Percentiles rank a stretch among this genome's conserved stretches.
Conservation (phyloP, 306 rosid genomes). For the Cucurbita moschata region DNA sequence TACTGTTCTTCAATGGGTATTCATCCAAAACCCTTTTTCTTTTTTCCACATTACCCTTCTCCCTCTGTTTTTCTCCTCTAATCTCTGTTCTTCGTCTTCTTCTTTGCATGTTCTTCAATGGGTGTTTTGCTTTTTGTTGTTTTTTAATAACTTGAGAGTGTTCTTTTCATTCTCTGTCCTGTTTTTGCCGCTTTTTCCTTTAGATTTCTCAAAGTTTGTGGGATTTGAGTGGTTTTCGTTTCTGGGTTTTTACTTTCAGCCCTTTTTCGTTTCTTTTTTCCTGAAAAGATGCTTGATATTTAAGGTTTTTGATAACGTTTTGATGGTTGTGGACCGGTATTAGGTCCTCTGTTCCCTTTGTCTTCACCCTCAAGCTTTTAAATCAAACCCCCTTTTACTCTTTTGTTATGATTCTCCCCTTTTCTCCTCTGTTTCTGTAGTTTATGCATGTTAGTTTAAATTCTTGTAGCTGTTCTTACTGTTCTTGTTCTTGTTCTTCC, state of each 20-base stretch:
- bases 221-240: not conserved
- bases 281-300: slow-evolving; percentile 6
- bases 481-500: not conserved
- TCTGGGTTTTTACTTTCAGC: not conserved
- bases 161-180: not conserved
- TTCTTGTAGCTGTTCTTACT: not conserved
- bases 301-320: slow-evolving; percentile 5
- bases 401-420: slow-evolving; percentile 12
- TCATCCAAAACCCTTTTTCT: not conserved
- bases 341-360: not conserved
- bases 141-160: not conserved
- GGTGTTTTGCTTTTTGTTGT: not conserved
- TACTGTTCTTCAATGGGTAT: not conserved
- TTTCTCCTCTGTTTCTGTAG: not conserved
- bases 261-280: not conserved
- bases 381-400: slow-evolving; percentile 12
- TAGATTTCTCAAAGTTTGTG: slow-evolving; percentile 4
- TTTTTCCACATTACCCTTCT: not conserved
- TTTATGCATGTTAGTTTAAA: not conserved
- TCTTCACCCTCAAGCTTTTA: slow-evolving; percentile 10
- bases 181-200: not conserved
- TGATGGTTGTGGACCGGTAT: slow-evolving; percentile 6
- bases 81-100: not conserved
- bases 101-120: not conserved
- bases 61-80: not conserved